phyloP scores from a whole-genome alignment of 108 stramenopile genomes.

The Conticribra guillardii region DNA sequence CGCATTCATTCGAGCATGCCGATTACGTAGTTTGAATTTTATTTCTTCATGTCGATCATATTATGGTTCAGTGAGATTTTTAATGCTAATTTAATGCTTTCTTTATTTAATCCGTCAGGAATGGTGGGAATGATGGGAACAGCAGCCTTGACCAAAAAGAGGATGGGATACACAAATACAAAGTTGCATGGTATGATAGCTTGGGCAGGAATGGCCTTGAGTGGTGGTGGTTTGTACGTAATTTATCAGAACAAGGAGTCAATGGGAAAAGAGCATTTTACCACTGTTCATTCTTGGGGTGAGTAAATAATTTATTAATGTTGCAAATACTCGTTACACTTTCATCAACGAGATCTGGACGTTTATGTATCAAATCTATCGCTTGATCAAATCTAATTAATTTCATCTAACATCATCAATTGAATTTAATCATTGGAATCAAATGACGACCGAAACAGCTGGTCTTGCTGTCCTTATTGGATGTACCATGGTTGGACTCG shows the following conservation, averaged over 20 bases:
- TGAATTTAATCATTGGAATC: no score
- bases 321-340: neutral
- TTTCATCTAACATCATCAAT: no score
- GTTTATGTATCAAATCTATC: neutral
- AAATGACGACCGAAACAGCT: no score
- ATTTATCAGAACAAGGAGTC: constrained; percentile 80
- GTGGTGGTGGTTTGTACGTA: constrained; percentile 64
- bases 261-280: constrained; percentile 66
- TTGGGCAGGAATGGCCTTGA: constrained; percentile 52
- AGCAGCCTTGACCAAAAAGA: constrained; percentile 73
- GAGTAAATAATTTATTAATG: constrained; percentile 12
- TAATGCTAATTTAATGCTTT: no score
- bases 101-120: constrained; percentile 25
- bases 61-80: no score
- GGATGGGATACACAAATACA: constrained; percentile 85
- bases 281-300: constrained; percentile 60
- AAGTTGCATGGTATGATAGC: constrained; percentile 80
- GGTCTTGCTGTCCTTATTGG: constrained; percentile 56
- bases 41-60: no score
- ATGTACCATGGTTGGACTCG: constrained; percentile 55
- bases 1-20: no score
- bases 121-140: constrained; percentile 78
- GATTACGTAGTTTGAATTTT: no score
- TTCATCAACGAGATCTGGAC: neutral
- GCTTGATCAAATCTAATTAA: no score